Evolutionary conservation across 2,329 filamentous ascomycete genomes (phyloP).

Genomic region (Gaeumannomyces sp.): DNA sequence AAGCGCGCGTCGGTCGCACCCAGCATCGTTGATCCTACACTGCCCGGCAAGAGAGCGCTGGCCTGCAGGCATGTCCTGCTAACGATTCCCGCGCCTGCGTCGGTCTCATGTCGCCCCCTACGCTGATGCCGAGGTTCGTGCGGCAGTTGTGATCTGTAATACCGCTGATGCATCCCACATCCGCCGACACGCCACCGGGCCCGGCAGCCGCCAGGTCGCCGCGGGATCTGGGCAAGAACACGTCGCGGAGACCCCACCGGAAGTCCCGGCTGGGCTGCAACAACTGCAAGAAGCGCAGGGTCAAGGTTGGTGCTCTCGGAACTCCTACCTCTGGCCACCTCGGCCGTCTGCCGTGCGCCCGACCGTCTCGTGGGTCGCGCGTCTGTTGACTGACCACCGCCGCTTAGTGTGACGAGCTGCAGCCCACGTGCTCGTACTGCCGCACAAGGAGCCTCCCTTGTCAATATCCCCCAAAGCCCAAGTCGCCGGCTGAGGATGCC

Average conservation of each 20-base stretch:
- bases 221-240: slow-evolving; percentile 7
- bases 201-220: not conserved
- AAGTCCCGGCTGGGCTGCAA: slow-evolving; percentile 18
- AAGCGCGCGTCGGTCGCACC: not conserved
- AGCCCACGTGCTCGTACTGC: slow-evolving; percentile 7
- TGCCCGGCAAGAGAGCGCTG: not conserved
- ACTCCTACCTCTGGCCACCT: not conserved
- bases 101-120: not conserved
- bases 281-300: slow-evolving; percentile 19
- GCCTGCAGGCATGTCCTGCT: not conserved
- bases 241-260: slow-evolving; percentile 16
- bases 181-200: not conserved
- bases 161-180: not conserved
- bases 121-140: not conserved
- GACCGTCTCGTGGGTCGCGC: not conserved
- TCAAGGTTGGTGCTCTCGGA: slow-evolving; percentile 16
- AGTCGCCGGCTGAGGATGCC: not conserved
- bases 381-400: no score
- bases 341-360: no score
- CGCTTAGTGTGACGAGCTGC: slow-evolving; percentile 6
- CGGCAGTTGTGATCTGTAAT: not conserved
- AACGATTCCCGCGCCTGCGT: no score
- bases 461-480: slow-evolving; percentile 4
- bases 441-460: slow-evolving; percentile 3
- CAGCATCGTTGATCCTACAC: not conserved